These are phyloP conservation scores for Croton setiger DNA, from an alignment of 441 rosid genomes.

Conservation along the genomic window DNA sequence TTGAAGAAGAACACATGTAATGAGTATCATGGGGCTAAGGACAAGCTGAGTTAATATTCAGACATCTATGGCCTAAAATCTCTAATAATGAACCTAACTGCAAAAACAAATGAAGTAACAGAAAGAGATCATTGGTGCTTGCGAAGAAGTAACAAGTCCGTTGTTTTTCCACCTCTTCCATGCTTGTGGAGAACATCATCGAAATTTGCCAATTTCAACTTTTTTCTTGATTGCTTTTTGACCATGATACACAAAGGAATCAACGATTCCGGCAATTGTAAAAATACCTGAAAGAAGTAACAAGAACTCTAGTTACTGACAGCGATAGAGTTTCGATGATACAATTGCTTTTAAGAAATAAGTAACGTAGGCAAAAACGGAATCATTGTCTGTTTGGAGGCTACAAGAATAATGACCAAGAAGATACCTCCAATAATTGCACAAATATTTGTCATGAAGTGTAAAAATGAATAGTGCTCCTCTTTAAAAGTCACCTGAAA, in stretches of 20 bases:
- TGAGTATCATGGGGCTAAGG: background rate
- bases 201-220: constrained; percentile 72
- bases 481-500: constrained; percentile 74
- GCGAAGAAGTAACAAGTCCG: background rate
- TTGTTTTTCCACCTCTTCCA: background rate
- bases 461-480: constrained; percentile 78
- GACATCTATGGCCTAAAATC: background rate
- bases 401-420: background rate
- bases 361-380: too few relatives aligned
- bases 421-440: constrained; percentile 86
- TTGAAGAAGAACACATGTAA: background rate
- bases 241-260: constrained; percentile 86
- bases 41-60: background rate
- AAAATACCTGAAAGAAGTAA: constrained; percentile 55
- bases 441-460: constrained; percentile 85
- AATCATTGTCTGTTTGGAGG: background rate
- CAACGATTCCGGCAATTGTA: constrained; percentile 88
- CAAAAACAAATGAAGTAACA: background rate
- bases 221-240: constrained; percentile 84
- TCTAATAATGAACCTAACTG: background rate
- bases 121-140: background rate
- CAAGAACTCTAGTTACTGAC: background rate
- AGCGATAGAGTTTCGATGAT: background rate
- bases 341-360: background rate
- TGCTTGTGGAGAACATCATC: constrained; percentile 14